Evolutionary conservation across 768 basidiomycete genomes (phyloP).

Genomic region (Calocera viscosa): DNA sequence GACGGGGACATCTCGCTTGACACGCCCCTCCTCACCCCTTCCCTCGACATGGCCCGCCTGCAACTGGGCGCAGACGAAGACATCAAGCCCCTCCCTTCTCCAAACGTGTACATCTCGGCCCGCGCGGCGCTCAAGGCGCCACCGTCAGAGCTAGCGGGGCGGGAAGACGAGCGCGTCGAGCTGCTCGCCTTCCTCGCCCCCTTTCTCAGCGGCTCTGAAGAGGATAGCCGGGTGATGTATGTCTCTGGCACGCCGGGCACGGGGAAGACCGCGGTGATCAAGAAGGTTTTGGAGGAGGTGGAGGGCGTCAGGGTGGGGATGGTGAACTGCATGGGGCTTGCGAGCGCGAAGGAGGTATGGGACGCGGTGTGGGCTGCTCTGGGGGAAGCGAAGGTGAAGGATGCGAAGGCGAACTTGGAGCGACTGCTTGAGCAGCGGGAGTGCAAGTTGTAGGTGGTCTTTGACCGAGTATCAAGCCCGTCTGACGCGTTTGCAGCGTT

Average conservation of each 20-base stretch:
- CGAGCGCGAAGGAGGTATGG: slow-evolving; percentile 31
- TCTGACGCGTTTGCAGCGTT: slow-evolving; percentile 25
- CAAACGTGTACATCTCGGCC: slow-evolving; percentile 35
- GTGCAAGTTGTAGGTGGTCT: not conserved
- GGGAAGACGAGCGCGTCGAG: slow-evolving; percentile 46
- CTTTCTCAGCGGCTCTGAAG: slow-evolving; percentile 34
- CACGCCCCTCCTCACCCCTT: not conserved
- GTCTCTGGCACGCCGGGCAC: slow-evolving; percentile 90
- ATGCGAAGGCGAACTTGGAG: slow-evolving; percentile 12
- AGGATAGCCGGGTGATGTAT: slow-evolving; percentile 46
- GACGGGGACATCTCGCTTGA: not conserved
- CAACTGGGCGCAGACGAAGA: not conserved
- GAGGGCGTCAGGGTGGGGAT: slow-evolving; percentile 37
- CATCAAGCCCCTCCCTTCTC: not conserved
- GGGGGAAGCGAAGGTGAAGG: slow-evolving; percentile 31
- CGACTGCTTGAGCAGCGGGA: slow-evolving; percentile 43
- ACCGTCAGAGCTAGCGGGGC: slow-evolving; percentile 42
- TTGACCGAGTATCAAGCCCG: not conserved
- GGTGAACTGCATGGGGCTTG: slow-evolving; percentile 73
- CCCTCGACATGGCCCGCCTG: slow-evolving; percentile 1
- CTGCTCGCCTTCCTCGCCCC: slow-evolving; percentile 49
- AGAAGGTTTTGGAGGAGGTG: slow-evolving; percentile 43
- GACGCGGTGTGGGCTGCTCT: slow-evolving; percentile 62
- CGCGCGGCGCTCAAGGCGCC: slow-evolving; percentile 8
- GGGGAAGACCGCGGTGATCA: slow-evolving; percentile 79